These are phyloP conservation scores for Pythium coloratum DNA, from an alignment of 352 stramenopile species.

Conservation along the genomic window DNA sequence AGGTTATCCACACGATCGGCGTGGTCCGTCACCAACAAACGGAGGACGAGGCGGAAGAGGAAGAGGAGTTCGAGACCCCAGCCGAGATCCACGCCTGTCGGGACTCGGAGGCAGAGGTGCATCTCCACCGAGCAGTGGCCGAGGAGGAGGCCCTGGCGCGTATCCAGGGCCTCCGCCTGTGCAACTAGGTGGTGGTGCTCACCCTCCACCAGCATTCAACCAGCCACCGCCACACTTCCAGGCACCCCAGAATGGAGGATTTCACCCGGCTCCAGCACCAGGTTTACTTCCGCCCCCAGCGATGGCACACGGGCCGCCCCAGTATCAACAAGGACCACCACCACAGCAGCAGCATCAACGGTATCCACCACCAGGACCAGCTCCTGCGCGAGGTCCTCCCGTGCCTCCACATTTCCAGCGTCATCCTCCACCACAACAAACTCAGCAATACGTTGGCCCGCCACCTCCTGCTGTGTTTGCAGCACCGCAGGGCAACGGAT, in stretches of 20 bases:
- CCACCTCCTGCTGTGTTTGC: conserved; percentile 5
- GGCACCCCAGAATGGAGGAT: conserved; percentile 5
- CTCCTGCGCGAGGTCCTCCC: not conserved
- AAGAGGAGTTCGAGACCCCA: conserved; percentile 7
- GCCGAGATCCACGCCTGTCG: conserved; percentile 17
- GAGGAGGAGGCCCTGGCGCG: not conserved
- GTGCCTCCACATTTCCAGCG: not conserved
- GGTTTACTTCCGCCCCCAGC: not conserved
- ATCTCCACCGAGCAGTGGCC: conserved; percentile 1
- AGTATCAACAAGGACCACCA: conserved; percentile 2
- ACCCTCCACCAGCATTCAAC: not conserved
- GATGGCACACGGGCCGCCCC: not conserved
- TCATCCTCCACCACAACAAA: not conserved
- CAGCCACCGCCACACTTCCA: conserved; percentile 1
- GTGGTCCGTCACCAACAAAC: conserved; percentile 20
- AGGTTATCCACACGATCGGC: not conserved
- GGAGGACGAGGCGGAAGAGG: conserved; percentile 19
- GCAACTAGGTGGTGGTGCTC: not conserved
- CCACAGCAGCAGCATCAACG: not conserved
- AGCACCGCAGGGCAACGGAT: not conserved
- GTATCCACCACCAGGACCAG: not conserved
- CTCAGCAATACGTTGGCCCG: not conserved
- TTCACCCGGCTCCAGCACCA: conserved; percentile 1
- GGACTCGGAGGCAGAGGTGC: conserved; percentile 9
- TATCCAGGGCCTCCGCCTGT: not conserved